phyloP scores from a whole-genome alignment of 257 asterid genomes.

The Ligustrum vulgare region DNA sequence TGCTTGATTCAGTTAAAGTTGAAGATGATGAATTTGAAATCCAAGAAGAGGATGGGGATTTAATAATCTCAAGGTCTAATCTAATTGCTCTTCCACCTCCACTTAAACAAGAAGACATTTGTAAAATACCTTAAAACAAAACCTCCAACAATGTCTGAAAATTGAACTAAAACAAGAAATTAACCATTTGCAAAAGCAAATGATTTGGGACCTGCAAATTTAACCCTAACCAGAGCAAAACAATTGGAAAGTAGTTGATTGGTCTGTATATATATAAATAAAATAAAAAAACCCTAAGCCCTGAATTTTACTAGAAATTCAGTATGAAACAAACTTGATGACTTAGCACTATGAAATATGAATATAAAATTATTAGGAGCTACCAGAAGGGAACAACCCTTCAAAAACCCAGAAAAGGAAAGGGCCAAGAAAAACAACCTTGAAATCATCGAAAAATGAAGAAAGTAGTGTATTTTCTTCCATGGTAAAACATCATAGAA shows the following conservation, averaged over 20 bases:
- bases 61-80: constrained; percentile 64
- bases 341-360: constrained; percentile 11
- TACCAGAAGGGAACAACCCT: constrained; percentile 17
- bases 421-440: constrained; percentile 19
- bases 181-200: not conserved
- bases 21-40: constrained; percentile 73
- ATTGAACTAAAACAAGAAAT: not conserved
- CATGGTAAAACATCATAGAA: constrained; percentile 20
- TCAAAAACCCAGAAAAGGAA: constrained; percentile 16
- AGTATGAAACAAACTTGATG: constrained; percentile 21
- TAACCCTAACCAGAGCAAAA: constrained; percentile 1
- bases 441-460: constrained; percentile 26
- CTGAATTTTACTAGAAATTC: constrained; percentile 27
- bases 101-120: constrained; percentile 70
- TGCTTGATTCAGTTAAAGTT: constrained; percentile 77
- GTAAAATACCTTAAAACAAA: not conserved
- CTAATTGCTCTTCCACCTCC: constrained; percentile 77
- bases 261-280: constrained; percentile 22
- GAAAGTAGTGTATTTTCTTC: constrained; percentile 24
- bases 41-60: constrained; percentile 79
- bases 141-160: not conserved
- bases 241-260: constrained; percentile 25
- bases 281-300: constrained; percentile 51
- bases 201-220: not conserved
- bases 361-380: not conserved